Evolutionary conservation across 106 monocot species (phyloP).

Genomic region (Allium cepa): DNA sequence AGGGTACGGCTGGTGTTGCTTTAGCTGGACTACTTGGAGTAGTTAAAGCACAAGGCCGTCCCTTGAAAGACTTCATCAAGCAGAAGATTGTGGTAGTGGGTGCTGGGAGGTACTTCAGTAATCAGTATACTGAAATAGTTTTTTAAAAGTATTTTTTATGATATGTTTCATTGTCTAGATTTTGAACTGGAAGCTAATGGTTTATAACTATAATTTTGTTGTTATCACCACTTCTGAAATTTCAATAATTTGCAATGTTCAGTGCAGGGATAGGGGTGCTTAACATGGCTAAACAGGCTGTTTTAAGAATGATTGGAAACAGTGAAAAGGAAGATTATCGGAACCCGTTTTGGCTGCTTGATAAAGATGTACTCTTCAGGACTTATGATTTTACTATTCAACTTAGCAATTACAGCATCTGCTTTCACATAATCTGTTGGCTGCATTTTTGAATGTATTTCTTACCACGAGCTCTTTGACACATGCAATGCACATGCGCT

Average conservation of each 20-base stretch:
- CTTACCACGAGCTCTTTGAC: too few relatives aligned
- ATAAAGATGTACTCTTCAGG: conserved; percentile 58
- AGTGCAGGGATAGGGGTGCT: conserved; percentile 99
- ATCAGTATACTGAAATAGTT: not conserved
- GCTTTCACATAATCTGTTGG: too few relatives aligned
- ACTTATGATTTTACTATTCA: too few relatives aligned
- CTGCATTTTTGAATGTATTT: too few relatives aligned
- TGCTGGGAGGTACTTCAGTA: conserved; percentile 76
- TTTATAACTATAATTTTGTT: too few relatives aligned
- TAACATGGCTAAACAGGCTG: conserved; percentile 81
- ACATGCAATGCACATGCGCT: too few relatives aligned
- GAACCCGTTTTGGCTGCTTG: conserved; percentile 92
- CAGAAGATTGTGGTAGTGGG: conserved; percentile 99
- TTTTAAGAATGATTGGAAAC: conserved; percentile 52
- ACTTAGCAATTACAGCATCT: too few relatives aligned
- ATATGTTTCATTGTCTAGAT: too few relatives aligned
- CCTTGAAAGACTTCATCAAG: conserved; percentile 69
- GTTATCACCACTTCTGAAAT: not conserved
- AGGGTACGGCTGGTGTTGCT: conserved; percentile 99
- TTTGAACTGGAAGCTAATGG: too few relatives aligned
- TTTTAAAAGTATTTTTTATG: too few relatives aligned
- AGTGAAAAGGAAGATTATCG: conserved; percentile 21
- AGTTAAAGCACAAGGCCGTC: conserved; percentile 83
- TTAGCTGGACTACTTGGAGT: conserved; percentile 90
- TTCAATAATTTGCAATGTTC: conserved; percentile 16